Evolutionary conservation across 495 filamentous ascomycete species (phyloP), one percentile per base, ranked within the genome.

Genomic region (Tuber microsphaerosporum): DNA sequence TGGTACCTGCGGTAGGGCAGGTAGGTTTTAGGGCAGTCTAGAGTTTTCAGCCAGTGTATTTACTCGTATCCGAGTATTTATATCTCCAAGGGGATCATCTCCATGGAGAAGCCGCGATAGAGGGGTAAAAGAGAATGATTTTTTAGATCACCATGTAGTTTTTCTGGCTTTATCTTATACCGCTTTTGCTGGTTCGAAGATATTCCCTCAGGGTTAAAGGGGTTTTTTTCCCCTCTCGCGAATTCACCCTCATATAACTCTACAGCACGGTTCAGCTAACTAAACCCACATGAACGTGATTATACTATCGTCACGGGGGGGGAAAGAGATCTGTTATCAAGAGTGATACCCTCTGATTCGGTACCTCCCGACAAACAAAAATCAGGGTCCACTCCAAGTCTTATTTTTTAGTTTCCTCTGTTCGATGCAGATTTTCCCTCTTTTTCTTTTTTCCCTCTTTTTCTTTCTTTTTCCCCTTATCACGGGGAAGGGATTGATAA

Each of bases 81-180:
- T n/a, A 65, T 65, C 56, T 65, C 56, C 56, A 65, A 34, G 56
- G 56, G 56, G 56, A 65, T 65, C 14, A 65, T 65, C 56, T 65
- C 56, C 56, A 65, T 65, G 56, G 56, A 65, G 56, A 65, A 65
- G 26, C 56, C 34, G 1, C 0, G n/a, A 2, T 14, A 26, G 51
- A 26, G 22, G 4, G 12, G 6, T 1, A 34, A 65, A 56, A 56
- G 19, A n/a, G 46, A 51, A 20, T n/a, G 46, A 5, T 51, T 51
- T 51, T n/a, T n/a, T 10, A 56, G 8, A 56, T n/a, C 22, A 14
- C 26, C 9, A 56, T 26, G 51, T n/a, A 65, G 14, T 34, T 65
- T 16, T 26, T 48, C 45, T 3, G n/a, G 22, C 8, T 56, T n/a
- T n/a, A 19, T n/a, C 6, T 56, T 56, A 46, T 46, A 46, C 16